Percentiles rank a stretch among this genome's conserved stretches.
phyloP scores from a whole-genome alignment of 1,284 basidiomycete species.

The Cryptococcus depauperatus region DNA sequence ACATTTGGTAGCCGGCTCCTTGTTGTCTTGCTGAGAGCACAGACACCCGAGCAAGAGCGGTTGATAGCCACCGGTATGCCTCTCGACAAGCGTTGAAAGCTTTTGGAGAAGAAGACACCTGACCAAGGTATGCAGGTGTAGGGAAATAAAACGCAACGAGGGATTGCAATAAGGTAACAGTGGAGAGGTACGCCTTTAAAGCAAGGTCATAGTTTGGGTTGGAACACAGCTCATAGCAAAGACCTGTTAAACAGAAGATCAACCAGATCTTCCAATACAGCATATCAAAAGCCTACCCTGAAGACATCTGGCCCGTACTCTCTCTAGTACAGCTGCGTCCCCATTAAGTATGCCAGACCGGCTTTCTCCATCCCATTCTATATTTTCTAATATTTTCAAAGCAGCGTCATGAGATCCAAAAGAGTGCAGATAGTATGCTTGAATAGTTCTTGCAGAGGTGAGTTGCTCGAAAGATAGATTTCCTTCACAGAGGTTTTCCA shows the following conservation, averaged over 20 bases:
- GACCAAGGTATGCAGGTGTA: slow-evolving; percentile 23
- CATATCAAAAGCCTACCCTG: slow-evolving; percentile 42
- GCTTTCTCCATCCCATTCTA: slow-evolving; percentile 49
- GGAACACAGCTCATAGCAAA: slow-evolving; percentile 23
- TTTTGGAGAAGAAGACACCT: slow-evolving; percentile 8
- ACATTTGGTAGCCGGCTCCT: slow-evolving; percentile 27
- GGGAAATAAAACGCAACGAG: slow-evolving; percentile 16
- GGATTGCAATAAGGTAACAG: slow-evolving; percentile 17
- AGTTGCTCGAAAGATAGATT: background rate
- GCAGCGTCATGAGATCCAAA: slow-evolving; percentile 59
- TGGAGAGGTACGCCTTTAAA: slow-evolving; percentile 26
- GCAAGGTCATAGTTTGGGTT: slow-evolving; percentile 20
- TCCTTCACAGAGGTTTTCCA: slow-evolving; percentile 8
- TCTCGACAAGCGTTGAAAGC: slow-evolving; percentile 38
- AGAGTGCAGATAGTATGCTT: slow-evolving; percentile 71
- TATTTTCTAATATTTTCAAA: slow-evolving; percentile 52
- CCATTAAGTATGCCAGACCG: slow-evolving; percentile 37
- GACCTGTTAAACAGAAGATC: slow-evolving; percentile 12
- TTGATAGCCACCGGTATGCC: slow-evolving; percentile 35
- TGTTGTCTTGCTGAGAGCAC: slow-evolving; percentile 43
- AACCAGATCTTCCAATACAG: background rate
- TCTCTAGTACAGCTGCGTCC: slow-evolving; percentile 40
- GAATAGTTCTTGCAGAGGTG: slow-evolving; percentile 48
- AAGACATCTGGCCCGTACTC: slow-evolving; percentile 42
- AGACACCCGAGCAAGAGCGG: slow-evolving; percentile 37